phyloP scores from a whole-genome alignment of 1,284 basidiomycete species.

The Psilocybe mexicana region DNA sequence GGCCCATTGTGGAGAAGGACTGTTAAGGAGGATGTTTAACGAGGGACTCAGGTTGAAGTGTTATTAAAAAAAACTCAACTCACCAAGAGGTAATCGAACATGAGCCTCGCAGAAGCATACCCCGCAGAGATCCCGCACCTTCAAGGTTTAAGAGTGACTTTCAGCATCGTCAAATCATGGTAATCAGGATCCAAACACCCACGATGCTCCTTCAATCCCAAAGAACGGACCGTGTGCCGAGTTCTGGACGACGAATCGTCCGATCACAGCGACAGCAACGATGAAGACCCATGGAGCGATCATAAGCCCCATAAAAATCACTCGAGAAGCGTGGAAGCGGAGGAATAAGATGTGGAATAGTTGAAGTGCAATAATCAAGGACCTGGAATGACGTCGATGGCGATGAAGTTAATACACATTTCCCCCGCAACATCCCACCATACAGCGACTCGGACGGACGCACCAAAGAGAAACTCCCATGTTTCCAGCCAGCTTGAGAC shows the following conservation, averaged over 20 bases:
- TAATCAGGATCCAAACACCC: too few species aligned
- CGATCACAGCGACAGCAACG: conserved; percentile 11
- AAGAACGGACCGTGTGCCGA: conserved; percentile 13
- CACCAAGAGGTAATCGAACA: conserved; percentile 51
- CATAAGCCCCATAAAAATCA: conserved; percentile 9
- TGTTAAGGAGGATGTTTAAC: conserved; percentile 9
- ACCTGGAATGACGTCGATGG: conserved; percentile 3
- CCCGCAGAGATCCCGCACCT: conserved; percentile 50
- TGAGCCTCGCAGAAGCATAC: conserved; percentile 42
- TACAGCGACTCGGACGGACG: neutral
- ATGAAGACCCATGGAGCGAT: conserved; percentile 12
- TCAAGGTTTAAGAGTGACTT: neutral
- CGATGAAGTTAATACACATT: neutral
- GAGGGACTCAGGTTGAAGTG: neutral
- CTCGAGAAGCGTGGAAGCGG: conserved; percentile 8
- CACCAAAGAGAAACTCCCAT: conserved; percentile 19
- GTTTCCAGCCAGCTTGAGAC: conserved; percentile 17
- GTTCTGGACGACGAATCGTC: conserved; percentile 12
- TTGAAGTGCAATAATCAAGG: conserved; percentile 18
- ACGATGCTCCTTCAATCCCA: conserved; percentile 19
- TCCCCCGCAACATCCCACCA: too few species aligned
- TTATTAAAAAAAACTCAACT: conserved; percentile 14
- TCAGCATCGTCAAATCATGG: too few species aligned
- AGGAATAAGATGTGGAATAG: conserved; percentile 19
- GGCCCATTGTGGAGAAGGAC: conserved; percentile 35